Percentiles rank a stretch among this genome's conserved stretches.
Evolutionary conservation across 345 rosid species (phyloP).

Genomic region (Sonneratia alba): DNA sequence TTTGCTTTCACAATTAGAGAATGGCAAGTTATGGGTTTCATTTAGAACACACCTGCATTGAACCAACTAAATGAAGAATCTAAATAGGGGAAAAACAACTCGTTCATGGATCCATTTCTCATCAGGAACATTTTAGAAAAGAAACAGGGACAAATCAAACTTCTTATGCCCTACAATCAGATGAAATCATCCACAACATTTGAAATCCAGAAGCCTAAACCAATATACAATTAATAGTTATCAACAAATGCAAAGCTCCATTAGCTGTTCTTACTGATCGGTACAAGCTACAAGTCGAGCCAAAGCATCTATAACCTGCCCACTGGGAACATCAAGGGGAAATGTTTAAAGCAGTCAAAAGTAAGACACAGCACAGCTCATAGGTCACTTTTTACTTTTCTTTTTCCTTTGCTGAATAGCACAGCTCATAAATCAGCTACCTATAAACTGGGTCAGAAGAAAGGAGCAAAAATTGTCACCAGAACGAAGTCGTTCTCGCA

Average conservation of each 20-base stretch:
- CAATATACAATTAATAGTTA: neutral
- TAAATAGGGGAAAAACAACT: neutral
- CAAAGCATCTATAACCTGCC: neutral
- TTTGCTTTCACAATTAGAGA: too few relatives aligned
- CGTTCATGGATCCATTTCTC: neutral
- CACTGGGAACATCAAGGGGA: neutral
- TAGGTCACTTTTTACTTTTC: too few relatives aligned
- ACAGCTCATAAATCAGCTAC: conserved; percentile 22
- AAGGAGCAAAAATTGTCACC: conserved; percentile 34
- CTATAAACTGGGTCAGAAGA: conserved; percentile 13
- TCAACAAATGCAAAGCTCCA: neutral
- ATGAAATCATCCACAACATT: neutral
- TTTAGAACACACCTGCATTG: neutral
- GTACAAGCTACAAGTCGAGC: neutral
- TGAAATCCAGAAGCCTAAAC: neutral
- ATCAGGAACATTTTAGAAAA: neutral
- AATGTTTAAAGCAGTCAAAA: conserved; percentile 4
- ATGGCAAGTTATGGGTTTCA: too few relatives aligned
- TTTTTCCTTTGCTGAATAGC: neutral
- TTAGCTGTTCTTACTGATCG: neutral
- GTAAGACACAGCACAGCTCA: conserved; percentile 20
- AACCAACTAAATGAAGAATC: neutral
- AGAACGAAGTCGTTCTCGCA: conserved; percentile 92
- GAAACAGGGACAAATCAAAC: neutral
- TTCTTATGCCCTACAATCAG: neutral